Percentiles rank a stretch among this genome's conserved stretches.
phyloP scores from a whole-genome alignment of 805 yeast genomes.

The Pichia rugopelliculosa region DNA sequence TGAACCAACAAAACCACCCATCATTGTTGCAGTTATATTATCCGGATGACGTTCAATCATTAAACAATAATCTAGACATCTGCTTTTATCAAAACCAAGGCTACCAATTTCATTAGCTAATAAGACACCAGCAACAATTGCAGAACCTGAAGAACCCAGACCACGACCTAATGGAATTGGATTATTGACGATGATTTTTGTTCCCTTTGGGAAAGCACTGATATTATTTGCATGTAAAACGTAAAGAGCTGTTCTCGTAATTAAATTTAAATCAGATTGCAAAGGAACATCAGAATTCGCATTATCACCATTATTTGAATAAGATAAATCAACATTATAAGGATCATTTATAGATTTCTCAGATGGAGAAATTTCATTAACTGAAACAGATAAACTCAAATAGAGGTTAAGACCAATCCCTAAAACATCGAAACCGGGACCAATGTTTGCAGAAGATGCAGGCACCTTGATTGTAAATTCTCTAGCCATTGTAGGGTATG shows the following conservation, averaged over 20 bases:
- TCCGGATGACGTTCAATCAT: constrained; percentile 99
- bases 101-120: constrained; percentile 81
- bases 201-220: constrained; percentile 73
- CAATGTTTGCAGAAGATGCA: constrained; percentile 95
- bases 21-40: constrained; percentile 97
- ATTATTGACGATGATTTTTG: constrained; percentile 70
- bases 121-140: constrained; percentile 94
- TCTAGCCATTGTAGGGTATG: constrained; percentile 32
- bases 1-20: constrained; percentile 98
- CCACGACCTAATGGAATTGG: constrained; percentile 98
- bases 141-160: constrained; percentile 95
- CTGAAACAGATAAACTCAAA: constrained; percentile 59
- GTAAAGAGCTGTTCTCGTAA: constrained; percentile 89
- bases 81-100: constrained; percentile 61
- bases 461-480: constrained; percentile 70
- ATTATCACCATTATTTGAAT: constrained; percentile 65
- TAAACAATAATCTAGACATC: constrained; percentile 89
- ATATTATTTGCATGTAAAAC: constrained; percentile 80
- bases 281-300: constrained; percentile 58
- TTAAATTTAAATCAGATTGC: constrained; percentile 68
- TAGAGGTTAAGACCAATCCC: constrained; percentile 82
- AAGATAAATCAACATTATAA: constrained; percentile 60
- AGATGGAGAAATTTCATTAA: constrained; percentile 42
- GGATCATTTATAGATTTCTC: constrained; percentile 48
- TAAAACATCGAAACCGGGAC: constrained; percentile 96